phyloP scores from a whole-genome alignment of 371 early-diverging fungal species.

The Mucor velutinosus region DNA sequence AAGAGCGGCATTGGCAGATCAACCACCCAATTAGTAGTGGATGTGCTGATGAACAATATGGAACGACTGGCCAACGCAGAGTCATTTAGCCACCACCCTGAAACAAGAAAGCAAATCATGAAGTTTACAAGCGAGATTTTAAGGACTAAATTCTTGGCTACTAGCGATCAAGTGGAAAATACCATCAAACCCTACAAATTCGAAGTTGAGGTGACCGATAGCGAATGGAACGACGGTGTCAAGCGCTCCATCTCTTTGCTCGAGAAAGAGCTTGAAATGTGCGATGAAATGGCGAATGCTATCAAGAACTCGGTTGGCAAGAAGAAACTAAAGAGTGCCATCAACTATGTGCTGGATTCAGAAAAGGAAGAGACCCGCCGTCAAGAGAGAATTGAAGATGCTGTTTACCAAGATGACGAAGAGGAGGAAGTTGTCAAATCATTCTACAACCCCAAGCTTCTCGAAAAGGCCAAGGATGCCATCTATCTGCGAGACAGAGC shows the following conservation, averaged over 20 bases:
- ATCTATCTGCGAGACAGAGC: conserved; percentile 75
- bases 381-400: conserved; percentile 40
- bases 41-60: conserved; percentile 83
- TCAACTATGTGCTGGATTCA: conserved; percentile 63
- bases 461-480: conserved; percentile 83
- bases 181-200: conserved; percentile 98
- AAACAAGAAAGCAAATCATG: conserved; percentile 79
- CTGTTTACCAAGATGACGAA: conserved; percentile 20
- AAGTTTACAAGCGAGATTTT: conserved; percentile 84
- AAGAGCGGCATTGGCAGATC: conserved; percentile 93
- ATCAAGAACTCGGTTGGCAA: conserved; percentile 81
- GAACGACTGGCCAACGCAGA: conserved; percentile 77
- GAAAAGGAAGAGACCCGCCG: conserved; percentile 58
- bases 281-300: conserved; percentile 68
- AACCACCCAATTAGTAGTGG: conserved; percentile 90
- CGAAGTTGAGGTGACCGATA: conserved; percentile 86
- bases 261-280: conserved; percentile 76
- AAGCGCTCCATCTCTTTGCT: conserved; percentile 75
- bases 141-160: conserved; percentile 80
- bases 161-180: conserved; percentile 97
- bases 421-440: conserved; percentile 50
- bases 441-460: conserved; percentile 69
- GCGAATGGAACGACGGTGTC: conserved; percentile 92
- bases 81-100: conserved; percentile 86
- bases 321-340: conserved; percentile 81